Percentiles rank a stretch among this genome's conserved stretches.
These are phyloP conservation scores for Daucus carota DNA, from an alignment of 129 eudicot genomes.

Conservation along the genomic window DNA sequence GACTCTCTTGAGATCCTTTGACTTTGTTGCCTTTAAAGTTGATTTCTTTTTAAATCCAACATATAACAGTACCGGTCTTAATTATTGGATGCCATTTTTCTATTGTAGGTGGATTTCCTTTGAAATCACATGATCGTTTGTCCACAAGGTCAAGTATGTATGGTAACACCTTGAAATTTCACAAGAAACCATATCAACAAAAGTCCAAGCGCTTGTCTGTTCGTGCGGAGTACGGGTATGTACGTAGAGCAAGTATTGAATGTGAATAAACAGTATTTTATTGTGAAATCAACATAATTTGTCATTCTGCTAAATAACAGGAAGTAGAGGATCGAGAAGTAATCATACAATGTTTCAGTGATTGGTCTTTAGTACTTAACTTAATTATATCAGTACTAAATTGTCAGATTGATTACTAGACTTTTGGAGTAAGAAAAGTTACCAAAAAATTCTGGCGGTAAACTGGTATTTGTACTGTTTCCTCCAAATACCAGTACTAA, in stretches of 20 bases:
- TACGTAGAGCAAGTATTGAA: neutral
- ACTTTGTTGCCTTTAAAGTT: neutral
- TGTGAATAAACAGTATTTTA: neutral
- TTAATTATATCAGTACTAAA: neutral
- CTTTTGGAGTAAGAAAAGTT: neutral
- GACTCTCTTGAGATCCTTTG: neutral
- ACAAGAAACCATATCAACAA: conserved; percentile 29
- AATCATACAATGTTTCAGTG: neutral
- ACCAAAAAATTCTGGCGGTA: neutral
- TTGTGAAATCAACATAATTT: neutral
- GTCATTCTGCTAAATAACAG: neutral
- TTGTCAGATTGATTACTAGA: neutral
- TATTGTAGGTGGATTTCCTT: conserved; percentile 40
- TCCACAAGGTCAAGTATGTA: conserved; percentile 32
- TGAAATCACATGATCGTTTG: conserved; percentile 30
- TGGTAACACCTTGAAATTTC: conserved; percentile 33
- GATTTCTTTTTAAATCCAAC: neutral
- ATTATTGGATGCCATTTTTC: conserved; percentile 8
- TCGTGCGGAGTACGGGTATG: conserved; percentile 57
- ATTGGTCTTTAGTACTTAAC: neutral
- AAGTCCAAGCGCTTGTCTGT: conserved; percentile 37
- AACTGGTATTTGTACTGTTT: neutral
- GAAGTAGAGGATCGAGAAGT: neutral
- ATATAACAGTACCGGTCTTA: neutral
- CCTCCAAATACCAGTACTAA: no score